These are phyloP conservation scores for Catharanthus roseus DNA, from an alignment of 257 asterid species.

Conservation along the genomic window DNA sequence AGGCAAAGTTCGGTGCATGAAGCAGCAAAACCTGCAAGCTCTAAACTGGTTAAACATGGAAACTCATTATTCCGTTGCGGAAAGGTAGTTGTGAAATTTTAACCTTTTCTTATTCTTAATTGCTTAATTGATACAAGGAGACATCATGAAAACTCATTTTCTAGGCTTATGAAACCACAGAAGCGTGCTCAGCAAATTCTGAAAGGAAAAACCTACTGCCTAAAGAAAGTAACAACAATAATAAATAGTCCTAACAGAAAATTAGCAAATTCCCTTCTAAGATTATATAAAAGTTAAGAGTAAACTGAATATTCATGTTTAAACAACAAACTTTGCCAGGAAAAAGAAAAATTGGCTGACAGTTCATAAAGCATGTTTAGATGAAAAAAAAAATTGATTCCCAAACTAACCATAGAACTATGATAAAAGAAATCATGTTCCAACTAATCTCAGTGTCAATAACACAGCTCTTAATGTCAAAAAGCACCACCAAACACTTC, in stretches of 20 bases:
- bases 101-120: background rate
- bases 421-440: background rate
- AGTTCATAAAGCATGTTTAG: background rate
- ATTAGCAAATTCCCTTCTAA: background rate
- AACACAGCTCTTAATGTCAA: background rate
- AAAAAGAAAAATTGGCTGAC: background rate
- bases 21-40: background rate
- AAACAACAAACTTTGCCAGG: background rate
- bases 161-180: background rate
- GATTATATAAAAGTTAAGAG: background rate
- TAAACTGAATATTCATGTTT: background rate
- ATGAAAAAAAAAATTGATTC: background rate
- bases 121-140: background rate
- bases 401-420: background rate
- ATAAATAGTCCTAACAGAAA: background rate
- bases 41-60: background rate
- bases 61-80: background rate
- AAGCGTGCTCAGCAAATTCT: background rate
- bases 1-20: background rate
- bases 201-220: background rate
- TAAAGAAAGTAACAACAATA: background rate
- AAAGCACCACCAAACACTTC: background rate
- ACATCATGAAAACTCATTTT: background rate
- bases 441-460: background rate
- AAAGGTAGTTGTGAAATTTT: background rate